phyloP scores from a whole-genome alignment of 192 early-diverging fungal genomes.

The Rhizophagus prolifer region DNA sequence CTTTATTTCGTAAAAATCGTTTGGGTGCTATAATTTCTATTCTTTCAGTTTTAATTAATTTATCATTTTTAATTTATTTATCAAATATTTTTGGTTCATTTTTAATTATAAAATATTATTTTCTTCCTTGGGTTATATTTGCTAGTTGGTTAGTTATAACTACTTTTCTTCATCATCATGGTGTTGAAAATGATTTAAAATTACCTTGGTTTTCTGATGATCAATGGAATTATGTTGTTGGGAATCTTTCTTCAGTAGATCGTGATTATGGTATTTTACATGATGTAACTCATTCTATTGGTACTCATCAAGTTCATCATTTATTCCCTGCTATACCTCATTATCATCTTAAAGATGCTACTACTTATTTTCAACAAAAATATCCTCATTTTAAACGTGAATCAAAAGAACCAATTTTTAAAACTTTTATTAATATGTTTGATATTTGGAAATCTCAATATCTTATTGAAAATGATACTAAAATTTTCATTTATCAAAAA shows the following conservation, averaged over 20 bases:
- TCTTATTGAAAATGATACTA: slow-evolving; percentile 5
- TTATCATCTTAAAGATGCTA: slow-evolving; percentile 17
- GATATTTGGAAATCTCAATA: not conserved
- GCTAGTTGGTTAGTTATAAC: slow-evolving; percentile 13
- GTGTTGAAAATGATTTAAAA: slow-evolving; percentile 5
- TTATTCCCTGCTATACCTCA: slow-evolving; percentile 13
- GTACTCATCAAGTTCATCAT: slow-evolving; percentile 22
- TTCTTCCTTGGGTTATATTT: slow-evolving; percentile 6
- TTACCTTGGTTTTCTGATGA: slow-evolving; percentile 7
- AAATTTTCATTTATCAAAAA: slow-evolving; percentile 13
- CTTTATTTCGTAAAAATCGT: not conserved
- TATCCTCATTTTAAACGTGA: slow-evolving; percentile 18
- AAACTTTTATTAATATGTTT: slow-evolving; percentile 12
- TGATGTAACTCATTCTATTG: slow-evolving; percentile 2
- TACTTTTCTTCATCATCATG: slow-evolving; percentile 21
- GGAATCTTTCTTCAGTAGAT: slow-evolving; percentile 15
- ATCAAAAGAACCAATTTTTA: slow-evolving; percentile 18
- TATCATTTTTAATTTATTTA: not conserved
- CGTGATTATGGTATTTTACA: slow-evolving; percentile 11
- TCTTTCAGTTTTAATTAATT: not conserved
- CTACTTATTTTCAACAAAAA: not conserved
- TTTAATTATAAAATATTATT: slow-evolving; percentile 3
- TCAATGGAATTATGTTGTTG: slow-evolving; percentile 17
- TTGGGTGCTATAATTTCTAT: not conserved
- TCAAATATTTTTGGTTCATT: not conserved